Evolutionary conservation across 1,139 yeast species (phyloP), one percentile per base, ranked within the genome.

Genomic region (Candida pseudoviswanathii): DNA sequence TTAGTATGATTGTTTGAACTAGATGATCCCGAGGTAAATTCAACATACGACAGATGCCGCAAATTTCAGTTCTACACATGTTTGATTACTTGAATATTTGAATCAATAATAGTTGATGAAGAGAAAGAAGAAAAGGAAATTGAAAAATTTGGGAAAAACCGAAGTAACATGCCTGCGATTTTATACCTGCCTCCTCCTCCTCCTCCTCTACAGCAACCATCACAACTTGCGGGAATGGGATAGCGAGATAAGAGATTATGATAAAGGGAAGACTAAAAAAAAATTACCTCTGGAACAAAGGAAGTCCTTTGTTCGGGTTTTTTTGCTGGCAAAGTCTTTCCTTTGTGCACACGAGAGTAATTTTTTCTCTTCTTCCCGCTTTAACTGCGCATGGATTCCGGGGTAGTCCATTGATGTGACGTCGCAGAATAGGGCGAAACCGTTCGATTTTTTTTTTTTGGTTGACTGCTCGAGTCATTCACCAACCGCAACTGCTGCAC

Each of bases 41-140:
- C n/a, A 22, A 50, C 54, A 51, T 51, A 51, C 54, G 68, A 58
- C 77, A 71, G 53, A 70, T 69, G 26, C 66, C 69, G 54, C 77
- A 71, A 47, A 70, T 69, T 54, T 64, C 71, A 41, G 73, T 57
- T 58, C 55, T 62, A 59, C 76, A 71, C 77, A 71, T 71, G 29
- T 25, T 47, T 34, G 24, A 31, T 37, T 37, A 44, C 5, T 38
- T 36, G 37, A 39, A 39, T 27, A 27, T 27, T 26, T 32, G 21
- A 16, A 37, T 33, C 10, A 27, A 26, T 37, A 30, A 43, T 30
- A 26, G 34, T 22, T 27, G 26, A 32, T 31, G 11, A 32, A 8
- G 11, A 9, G 9, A 29, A 27, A 32, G 38, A 41, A 27, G 37
- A 33, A 39, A 34, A 33, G 8, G 31, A 45, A 30, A 34, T n/a